A percentile compares a stretch with the other conserved stretches of the same genome.
These are phyloP conservation scores for Leavenworthia alabamica DNA, from an alignment of 345 rosid species.

Conservation along the genomic window DNA sequence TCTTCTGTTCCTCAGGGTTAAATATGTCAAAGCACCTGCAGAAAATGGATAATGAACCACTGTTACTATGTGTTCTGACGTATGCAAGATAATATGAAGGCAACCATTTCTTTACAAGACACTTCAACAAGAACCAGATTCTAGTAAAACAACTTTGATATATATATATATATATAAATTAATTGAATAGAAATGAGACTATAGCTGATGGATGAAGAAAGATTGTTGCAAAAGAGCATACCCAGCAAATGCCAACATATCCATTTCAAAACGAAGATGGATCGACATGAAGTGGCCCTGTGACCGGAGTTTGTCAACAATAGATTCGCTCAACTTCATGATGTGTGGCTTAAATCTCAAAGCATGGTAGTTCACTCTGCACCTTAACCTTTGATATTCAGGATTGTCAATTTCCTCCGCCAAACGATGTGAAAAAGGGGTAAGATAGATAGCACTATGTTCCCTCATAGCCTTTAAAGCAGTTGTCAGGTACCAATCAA, in stretches of 20 bases:
- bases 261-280: slow-evolving; percentile 99
- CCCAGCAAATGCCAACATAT: slow-evolving; percentile 99
- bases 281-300: slow-evolving; percentile 98
- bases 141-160: no score
- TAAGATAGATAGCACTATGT: slow-evolving; percentile 89
- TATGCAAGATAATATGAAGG: slow-evolving; percentile 4
- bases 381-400: slow-evolving; percentile 92
- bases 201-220: slow-evolving; percentile 2
- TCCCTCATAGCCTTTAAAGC: slow-evolving; percentile 88
- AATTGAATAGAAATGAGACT: neutral
- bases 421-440: slow-evolving; percentile 96
- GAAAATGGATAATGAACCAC: neutral
- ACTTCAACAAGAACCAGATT: neutral
- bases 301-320: slow-evolving; percentile 92
- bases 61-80: neutral
- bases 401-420: slow-evolving; percentile 90
- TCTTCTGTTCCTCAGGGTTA: slow-evolving; percentile 58
- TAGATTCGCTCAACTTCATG: slow-evolving; percentile 81
- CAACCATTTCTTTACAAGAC: slow-evolving; percentile 5
- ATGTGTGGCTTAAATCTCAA: slow-evolving; percentile 88
- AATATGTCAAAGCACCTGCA: slow-evolving; percentile 92
- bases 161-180: no score
- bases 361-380: slow-evolving; percentile 99
- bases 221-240: slow-evolving; percentile 36
- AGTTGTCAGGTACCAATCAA: slow-evolving; percentile 74